Conservation (phyloP, 169 alveolate genomes). For the Eimeria sp. region DNA sequence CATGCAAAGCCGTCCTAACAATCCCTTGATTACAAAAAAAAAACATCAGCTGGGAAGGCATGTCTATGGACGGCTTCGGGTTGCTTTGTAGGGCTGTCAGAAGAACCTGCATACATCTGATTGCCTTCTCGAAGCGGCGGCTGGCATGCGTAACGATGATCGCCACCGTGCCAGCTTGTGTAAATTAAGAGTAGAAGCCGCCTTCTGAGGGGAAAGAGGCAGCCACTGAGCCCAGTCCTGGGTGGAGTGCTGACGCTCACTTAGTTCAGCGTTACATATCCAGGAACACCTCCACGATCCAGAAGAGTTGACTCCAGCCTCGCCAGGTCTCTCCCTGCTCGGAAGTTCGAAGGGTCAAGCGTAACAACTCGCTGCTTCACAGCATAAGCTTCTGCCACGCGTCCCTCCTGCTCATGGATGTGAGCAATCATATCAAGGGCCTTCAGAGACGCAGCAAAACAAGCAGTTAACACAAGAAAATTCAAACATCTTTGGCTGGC, state of each 20-base stretch:
- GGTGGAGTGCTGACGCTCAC: not conserved
- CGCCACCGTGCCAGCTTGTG: not conserved
- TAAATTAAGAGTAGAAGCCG: not conserved
- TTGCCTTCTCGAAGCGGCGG: not conserved
- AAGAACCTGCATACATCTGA: not conserved
- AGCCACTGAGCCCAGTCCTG: not conserved
- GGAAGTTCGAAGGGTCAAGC: slow-evolving; percentile 80
- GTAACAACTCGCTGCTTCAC: slow-evolving; percentile 78
- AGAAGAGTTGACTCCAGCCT: slow-evolving; percentile 72
- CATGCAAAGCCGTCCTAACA: not conserved
- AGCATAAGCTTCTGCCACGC: slow-evolving; percentile 77
- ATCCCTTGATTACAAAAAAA: not conserved
- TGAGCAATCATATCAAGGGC: slow-evolving; percentile 75
- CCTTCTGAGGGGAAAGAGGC: not conserved
- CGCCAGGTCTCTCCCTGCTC: slow-evolving; percentile 76
- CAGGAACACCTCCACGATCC: slow-evolving; percentile 63
- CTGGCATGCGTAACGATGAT: not conserved
- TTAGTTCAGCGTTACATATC: slow-evolving; percentile 66
- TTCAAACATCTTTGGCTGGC: not conserved
- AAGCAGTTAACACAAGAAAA: not conserved
- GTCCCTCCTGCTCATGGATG: slow-evolving; percentile 80
- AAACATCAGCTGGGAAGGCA: not conserved
- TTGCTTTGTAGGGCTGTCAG: not conserved
- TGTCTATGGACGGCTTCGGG: slow-evolving; percentile 16
- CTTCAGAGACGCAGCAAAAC: slow-evolving; percentile 11